Conservation (phyloP, 345 rosid species). For the Microthlaspi erraticum region DNA sequence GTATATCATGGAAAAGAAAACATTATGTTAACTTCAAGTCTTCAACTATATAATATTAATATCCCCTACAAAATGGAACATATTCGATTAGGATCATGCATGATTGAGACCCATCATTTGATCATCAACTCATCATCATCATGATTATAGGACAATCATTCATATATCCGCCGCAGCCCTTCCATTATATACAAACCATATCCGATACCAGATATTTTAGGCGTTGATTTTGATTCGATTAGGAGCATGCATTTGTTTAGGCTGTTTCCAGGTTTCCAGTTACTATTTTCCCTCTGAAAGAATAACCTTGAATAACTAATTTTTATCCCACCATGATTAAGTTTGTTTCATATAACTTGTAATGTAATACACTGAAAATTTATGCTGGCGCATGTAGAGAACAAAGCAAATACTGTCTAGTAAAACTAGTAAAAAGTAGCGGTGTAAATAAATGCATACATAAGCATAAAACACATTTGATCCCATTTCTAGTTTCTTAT, state of each 20-base stretch:
- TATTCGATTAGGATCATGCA: constrained; percentile 47
- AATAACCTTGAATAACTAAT: background rate
- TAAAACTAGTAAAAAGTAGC: background rate
- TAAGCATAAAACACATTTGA: background rate
- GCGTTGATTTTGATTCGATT: constrained; percentile 31
- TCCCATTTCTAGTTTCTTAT: background rate
- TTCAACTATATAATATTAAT: constrained; percentile 20
- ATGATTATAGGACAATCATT: constrained; percentile 43
- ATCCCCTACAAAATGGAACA: constrained; percentile 39
- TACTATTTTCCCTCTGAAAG: background rate
- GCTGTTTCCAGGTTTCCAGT: background rate
- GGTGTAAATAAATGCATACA: background rate
- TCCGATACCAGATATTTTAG: constrained; percentile 21
- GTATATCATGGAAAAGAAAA: constrained; percentile 42
- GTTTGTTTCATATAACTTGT: background rate
- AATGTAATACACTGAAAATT: background rate
- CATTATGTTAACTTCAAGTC: constrained; percentile 18
- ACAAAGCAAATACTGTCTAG: too few relatives aligned
- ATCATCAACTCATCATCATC: constrained; percentile 33
- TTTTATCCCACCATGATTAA: background rate
- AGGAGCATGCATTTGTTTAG: constrained; percentile 21
- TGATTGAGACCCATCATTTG: constrained; percentile 45
- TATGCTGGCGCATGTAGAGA: background rate
- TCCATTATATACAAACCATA: constrained; percentile 38
- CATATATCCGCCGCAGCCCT: constrained; percentile 41